These are phyloP conservation scores for Leccinellum luteum DNA, from an alignment of 768 basidiomycete genomes.

Conservation along the genomic window DNA sequence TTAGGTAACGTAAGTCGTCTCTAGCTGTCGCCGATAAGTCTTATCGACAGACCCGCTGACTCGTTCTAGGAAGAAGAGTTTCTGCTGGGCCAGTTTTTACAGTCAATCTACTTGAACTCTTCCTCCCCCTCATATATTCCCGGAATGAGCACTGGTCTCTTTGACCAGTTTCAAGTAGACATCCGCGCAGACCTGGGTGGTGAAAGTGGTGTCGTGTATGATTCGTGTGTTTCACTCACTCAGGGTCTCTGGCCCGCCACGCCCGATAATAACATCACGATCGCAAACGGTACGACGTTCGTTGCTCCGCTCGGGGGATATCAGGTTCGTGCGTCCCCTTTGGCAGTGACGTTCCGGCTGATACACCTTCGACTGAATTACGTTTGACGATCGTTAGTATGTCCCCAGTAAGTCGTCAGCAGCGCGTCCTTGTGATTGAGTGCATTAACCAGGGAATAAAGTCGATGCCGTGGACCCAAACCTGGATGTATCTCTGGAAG, in stretches of 20 bases:
- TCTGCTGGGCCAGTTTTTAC: conserved; percentile 53
- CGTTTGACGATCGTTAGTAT: conserved; percentile 25
- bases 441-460: conserved; percentile 23
- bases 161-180: conserved; percentile 39
- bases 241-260: conserved; percentile 68
- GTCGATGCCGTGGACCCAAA: conserved; percentile 64
- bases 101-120: conserved; percentile 49
- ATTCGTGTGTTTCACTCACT: conserved; percentile 63
- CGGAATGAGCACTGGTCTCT: conserved; percentile 34
- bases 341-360: conserved; percentile 1
- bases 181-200: conserved; percentile 68
- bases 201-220: conserved; percentile 63
- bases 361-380: conserved; percentile 2
- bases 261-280: conserved; percentile 42
- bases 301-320: conserved; percentile 63
- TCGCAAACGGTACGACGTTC: conserved; percentile 66
- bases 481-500: conserved; percentile 63
- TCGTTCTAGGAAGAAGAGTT: conserved; percentile 50
- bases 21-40: background rate
- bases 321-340: conserved; percentile 38
- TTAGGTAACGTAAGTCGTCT: conserved; percentile 54
- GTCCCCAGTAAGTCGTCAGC: conserved; percentile 37
- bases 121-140: conserved; percentile 53
- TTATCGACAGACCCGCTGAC: background rate
- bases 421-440: background rate